Percentiles rank a stretch among this genome's conserved stretches.
Conservation (phyloP, 2,329 filamentous ascomycete genomes). For the Tolypocladium ovalisporum region DNA sequence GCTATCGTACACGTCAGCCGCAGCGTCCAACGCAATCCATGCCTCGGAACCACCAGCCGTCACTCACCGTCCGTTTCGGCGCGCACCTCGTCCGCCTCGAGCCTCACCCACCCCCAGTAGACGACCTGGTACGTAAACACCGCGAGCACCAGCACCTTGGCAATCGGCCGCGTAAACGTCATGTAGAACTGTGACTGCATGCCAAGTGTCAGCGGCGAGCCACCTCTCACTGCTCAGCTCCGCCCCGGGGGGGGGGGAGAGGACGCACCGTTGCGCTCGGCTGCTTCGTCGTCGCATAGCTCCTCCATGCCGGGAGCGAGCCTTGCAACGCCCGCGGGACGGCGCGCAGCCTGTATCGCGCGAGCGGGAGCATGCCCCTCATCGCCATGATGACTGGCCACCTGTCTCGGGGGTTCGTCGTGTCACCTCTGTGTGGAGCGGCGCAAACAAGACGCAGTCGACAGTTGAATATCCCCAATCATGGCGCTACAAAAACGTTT, state of each 20-base stretch:
- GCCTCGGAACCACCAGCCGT: background rate
- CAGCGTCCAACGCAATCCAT: background rate
- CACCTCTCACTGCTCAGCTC: background rate
- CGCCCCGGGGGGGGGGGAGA: no score
- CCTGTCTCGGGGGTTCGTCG: background rate
- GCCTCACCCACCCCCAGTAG: slow-evolving; percentile 64
- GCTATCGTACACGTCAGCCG: slow-evolving; percentile 8
- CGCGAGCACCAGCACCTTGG: slow-evolving; percentile 64
- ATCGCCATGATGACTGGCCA: background rate
- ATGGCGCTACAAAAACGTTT: background rate
- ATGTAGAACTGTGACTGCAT: slow-evolving; percentile 58
- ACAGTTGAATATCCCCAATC: background rate
- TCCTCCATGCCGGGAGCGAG: background rate
- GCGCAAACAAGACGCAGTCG: background rate
- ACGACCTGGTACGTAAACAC: slow-evolving; percentile 69
- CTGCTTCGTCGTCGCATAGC: slow-evolving; percentile 1
- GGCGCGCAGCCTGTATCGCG: background rate
- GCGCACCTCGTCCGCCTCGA: slow-evolving; percentile 61
- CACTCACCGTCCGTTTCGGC: slow-evolving; percentile 43
- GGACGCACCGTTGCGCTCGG: slow-evolving; percentile 1
- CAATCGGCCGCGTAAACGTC: slow-evolving; percentile 60
- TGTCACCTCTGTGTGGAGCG: background rate
- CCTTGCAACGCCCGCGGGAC: background rate
- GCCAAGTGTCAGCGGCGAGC: background rate
- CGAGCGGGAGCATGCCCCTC: background rate